A percentile compares a stretch with the other conserved stretches of the same genome.
Evolutionary conservation across 495 filamentous ascomycete species (phyloP).

Genomic region (Cercophora newfieldiana): DNA sequence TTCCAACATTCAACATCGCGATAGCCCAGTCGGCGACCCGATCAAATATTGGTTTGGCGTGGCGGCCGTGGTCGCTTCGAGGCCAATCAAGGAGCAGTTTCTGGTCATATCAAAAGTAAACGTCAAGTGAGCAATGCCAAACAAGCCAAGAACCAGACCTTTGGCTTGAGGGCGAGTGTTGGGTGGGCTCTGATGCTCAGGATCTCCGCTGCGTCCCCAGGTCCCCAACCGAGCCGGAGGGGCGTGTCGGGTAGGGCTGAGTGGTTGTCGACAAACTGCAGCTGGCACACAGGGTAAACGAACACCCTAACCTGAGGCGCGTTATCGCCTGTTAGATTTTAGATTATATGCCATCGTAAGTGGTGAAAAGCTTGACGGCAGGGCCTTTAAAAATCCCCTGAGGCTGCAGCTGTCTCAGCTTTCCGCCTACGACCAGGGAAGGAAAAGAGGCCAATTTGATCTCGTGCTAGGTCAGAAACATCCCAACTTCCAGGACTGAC

Average conservation of each 20-base stretch:
- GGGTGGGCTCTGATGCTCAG: too few species aligned
- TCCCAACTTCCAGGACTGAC: too few species aligned
- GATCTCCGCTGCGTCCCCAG: neutral
- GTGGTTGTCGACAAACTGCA: neutral
- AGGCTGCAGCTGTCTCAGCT: too few species aligned
- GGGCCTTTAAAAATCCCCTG: too few species aligned
- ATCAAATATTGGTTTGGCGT: neutral
- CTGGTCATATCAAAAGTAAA: neutral
- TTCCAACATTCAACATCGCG: neutral
- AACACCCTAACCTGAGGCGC: neutral
- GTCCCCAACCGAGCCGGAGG: neutral
- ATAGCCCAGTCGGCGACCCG: neutral
- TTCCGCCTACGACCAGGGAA: neutral
- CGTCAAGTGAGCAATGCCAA: neutral
- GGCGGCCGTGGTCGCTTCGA: neutral
- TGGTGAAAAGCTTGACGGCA: too few species aligned
- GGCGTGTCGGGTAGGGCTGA: conserved; percentile 6
- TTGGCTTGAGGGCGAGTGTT: too few species aligned
- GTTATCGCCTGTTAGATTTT: too few species aligned
- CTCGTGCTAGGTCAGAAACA: neutral
- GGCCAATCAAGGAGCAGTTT: neutral
- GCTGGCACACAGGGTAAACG: neutral
- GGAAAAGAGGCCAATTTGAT: neutral
- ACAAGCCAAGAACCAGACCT: too few species aligned
- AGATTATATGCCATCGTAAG: too few species aligned